A percentile compares a stretch with the other conserved stretches of the same genome.
Evolutionary conservation across 1,284 basidiomycete species (phyloP).

Genomic region (Rhodotorula glutinis): DNA sequence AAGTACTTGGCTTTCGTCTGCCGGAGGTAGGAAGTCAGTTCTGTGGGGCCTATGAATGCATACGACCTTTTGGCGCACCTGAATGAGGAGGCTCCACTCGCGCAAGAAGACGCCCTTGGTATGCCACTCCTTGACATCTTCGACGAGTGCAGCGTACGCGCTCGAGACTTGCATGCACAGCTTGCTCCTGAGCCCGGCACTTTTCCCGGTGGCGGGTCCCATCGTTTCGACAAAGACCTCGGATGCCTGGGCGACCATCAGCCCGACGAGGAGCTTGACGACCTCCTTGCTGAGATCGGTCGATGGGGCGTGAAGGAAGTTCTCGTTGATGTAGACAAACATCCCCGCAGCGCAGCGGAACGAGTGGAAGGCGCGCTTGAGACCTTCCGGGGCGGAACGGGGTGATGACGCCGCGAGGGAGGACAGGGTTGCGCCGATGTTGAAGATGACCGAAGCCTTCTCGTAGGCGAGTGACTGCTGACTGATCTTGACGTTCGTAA

Average conservation of each 20-base stretch:
- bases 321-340: slow-evolving; percentile 98
- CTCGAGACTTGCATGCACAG: slow-evolving; percentile 77
- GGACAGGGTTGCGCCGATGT: slow-evolving; percentile 90
- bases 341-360: slow-evolving; percentile 91
- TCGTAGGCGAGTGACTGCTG: slow-evolving; percentile 97
- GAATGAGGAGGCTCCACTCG: slow-evolving; percentile 85
- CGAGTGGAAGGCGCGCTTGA: slow-evolving; percentile 91
- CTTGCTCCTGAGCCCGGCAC: slow-evolving; percentile 72
- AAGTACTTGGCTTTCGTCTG: slow-evolving; percentile 90
- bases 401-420: slow-evolving; percentile 79
- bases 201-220: slow-evolving; percentile 74
- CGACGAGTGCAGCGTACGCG: slow-evolving; percentile 73
- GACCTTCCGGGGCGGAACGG: slow-evolving; percentile 83
- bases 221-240: slow-evolving; percentile 97
- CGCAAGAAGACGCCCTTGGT: slow-evolving; percentile 91
- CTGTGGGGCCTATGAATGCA: too few species aligned
- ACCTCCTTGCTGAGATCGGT: slow-evolving; percentile 93
- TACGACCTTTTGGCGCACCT: too few species aligned
- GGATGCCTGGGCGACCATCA: slow-evolving; percentile 88
- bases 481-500: slow-evolving; percentile 81
- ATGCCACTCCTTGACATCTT: slow-evolving; percentile 93
- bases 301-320: slow-evolving; percentile 97
- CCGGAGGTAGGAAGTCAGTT: not conserved
- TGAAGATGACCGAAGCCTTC: slow-evolving; percentile 96
- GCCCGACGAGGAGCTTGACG: slow-evolving; percentile 80